Base-by-base conservation (phyloP, 768 basidiomycete species). In the Coprinopsis sp. region DNA sequence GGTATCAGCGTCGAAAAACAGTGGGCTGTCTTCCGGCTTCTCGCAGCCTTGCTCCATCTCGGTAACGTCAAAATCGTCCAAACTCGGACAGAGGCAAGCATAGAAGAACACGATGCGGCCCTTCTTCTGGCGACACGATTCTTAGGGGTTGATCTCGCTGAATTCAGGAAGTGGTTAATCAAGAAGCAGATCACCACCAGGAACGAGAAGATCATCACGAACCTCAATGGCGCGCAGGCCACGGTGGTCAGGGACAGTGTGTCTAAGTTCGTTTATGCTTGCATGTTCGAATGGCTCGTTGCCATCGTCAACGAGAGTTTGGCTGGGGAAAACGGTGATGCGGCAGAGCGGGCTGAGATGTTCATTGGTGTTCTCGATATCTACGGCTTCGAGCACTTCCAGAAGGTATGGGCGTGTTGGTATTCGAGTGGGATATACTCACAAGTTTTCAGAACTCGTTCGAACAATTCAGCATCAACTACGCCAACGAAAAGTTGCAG, bases 381-480 rank as follows among this genome's bases (percentile, higher is more conserved):
- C 57, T 95, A 95, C 61, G 93, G 92, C 29, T 94, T 94, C 55
- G 93, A 96, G 64, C 93, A 95, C 62, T 96, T 95, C 71, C 89
- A 95, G 66, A 95, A 94, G 82, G 87, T 84, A 44, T 33, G 59
- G 29, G n/a, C 14, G 13, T 18, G 6, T 25, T 39, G 2, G 21
- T 19, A 38, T 24, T 24, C 21, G 13, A 28, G 29, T 49, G 14
- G 19, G n/a, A 28, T 28, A 34, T 21, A 24, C 37, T 50, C 37
- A 51, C 30, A 46, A 38, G 22, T 2, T 14, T 44, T 42, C 47
- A 88, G 85, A 88, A 90, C 57, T 88, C 85, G 2, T 89, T 95
- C 57, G 92, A 99, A 67, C 96, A 99, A 70, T 99, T 99, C 69
- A 97, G 94, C 65, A 99, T 99, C 72, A 99, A 99, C 62, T 99